Base-by-base conservation (phyloP, 2,329 filamentous ascomycete species). In the Aspergillus fischeri region DNA sequence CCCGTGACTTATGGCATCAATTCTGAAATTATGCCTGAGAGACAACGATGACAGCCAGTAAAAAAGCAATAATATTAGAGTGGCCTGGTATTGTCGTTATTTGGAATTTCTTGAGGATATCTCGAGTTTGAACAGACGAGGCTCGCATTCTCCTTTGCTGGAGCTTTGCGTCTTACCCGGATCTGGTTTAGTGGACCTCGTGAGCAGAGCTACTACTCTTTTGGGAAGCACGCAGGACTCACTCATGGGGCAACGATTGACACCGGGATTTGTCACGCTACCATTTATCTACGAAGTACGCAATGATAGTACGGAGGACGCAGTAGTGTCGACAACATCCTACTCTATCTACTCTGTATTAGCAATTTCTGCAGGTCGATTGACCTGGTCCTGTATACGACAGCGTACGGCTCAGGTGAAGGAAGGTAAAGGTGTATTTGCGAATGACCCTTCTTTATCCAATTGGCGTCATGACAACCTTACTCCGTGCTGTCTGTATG, bases 191-290 rank as follows among this genome's bases (percentile, higher is more conserved):
- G 53, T 10, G 41, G 14, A 9, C 6, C n/a, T 38, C 35, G 44
- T 47, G 52, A 54, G 38, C 25, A 41, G 53, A 24, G 47, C 29
- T 53, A 47, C 57, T 54, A 32, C 59, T 50, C 9, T 24, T 59
- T 63, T 56, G 57, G 61, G 61, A 62, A 62, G 58, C 55, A 60
- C 60, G 59, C 62, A 59, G 57, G 14, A 41, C 59, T 49, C 45
- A 17, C 32, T 38, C 35, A 56, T 38, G 21, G 20, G 61, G 61
- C 28, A 63, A 61, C 21, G 62, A 64, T 63, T 52, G 54, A 42
- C 58, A 20, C 24, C 32, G 56, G 54, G 59, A 63, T 63, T 62
- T 57, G 57, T 63, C 57, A 59, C 35, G 49, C 38, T 45, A 42
- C 32, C 14, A 9, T 57, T 52, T 59, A 47, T 49, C 47, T 47